A percentile compares a stretch with the other conserved stretches of the same genome.
These are phyloP conservation scores for Euphrasia arctica DNA, from an alignment of 305 asterid genomes.

Conservation along the genomic window DNA sequence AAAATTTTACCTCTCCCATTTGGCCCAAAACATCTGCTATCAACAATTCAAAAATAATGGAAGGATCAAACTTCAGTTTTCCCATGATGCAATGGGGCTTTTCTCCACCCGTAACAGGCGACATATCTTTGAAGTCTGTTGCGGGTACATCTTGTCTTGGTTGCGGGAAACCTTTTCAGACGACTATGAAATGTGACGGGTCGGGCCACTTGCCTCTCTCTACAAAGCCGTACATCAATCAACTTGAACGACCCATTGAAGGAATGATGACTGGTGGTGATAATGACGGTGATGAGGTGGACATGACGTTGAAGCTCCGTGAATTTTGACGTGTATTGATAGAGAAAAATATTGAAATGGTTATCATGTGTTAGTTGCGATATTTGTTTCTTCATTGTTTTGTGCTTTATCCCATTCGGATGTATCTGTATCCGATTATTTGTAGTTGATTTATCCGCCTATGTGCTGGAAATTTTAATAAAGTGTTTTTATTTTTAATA, in stretches of 20 bases:
- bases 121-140: background rate
- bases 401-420: background rate
- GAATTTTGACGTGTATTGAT: slow-evolving; percentile 9
- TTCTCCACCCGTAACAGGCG: too few relatives aligned
- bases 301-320: slow-evolving; percentile 31
- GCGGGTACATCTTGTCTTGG: slow-evolving; percentile 13
- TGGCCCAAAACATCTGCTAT: slow-evolving; percentile 5
- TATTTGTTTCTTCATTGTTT: slow-evolving; percentile 12
- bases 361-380: slow-evolving; percentile 7
- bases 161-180: background rate
- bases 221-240: slow-evolving; percentile 23
- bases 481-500: slow-evolving; percentile 2
- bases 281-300: slow-evolving; percentile 19
- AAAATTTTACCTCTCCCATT: background rate
- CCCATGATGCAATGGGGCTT: background rate
- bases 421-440: background rate
- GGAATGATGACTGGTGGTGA: slow-evolving; percentile 2
- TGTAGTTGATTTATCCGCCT: background rate
- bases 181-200: slow-evolving; percentile 12
- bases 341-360: background rate
- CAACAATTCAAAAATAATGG: background rate
- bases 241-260: slow-evolving; percentile 24
- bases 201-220: slow-evolving; percentile 9
- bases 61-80: background rate
- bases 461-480: background rate